A percentile compares a stretch with the other conserved stretches of the same genome.
These are phyloP conservation scores for Umbilicus rupestris DNA, from an alignment of 164 flowering plant genomes.

Conservation along the genomic window DNA sequence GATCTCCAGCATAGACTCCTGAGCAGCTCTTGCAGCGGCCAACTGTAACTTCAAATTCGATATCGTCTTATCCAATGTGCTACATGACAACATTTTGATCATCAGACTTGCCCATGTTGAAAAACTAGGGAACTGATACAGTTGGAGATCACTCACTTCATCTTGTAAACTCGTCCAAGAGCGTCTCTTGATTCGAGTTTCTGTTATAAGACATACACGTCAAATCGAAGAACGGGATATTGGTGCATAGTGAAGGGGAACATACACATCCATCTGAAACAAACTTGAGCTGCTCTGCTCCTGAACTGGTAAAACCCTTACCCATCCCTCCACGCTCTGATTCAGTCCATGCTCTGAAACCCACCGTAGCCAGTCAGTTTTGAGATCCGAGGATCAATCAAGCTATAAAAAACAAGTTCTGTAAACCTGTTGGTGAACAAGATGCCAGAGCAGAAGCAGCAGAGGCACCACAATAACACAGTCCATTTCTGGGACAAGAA, in stretches of 20 bases:
- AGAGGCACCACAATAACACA: conserved; percentile 33
- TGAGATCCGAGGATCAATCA: neutral
- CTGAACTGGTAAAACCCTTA: conserved; percentile 21
- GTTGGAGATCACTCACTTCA: conserved; percentile 31
- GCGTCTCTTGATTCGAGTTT: conserved; percentile 29
- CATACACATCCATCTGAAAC: conserved; percentile 57
- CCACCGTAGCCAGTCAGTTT: neutral
- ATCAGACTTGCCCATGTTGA: no score
- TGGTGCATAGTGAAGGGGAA: no score
- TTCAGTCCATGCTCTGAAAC: conserved; percentile 20
- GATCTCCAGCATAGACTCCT: conserved; percentile 34
- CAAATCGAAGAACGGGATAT: no score
- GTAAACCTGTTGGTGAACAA: conserved; percentile 40
- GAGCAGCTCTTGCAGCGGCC: conserved; percentile 51
- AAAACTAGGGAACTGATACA: no score
- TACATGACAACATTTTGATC: conserved; percentile 12
- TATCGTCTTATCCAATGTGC: conserved; percentile 53
- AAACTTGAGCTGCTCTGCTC: conserved; percentile 39
- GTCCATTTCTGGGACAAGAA: no score
- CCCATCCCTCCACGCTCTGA: conserved; percentile 25
- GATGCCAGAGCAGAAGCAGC: conserved; percentile 43
- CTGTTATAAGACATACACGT: no score
- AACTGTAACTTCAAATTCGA: conserved; percentile 54
- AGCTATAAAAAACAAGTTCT: neutral
- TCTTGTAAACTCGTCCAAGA: conserved; percentile 30